A percentile compares a stretch with the other conserved stretches of the same genome.
Evolutionary conservation across 106 monocot species (phyloP).

Genomic region (Acanthochlamys bracteata): DNA sequence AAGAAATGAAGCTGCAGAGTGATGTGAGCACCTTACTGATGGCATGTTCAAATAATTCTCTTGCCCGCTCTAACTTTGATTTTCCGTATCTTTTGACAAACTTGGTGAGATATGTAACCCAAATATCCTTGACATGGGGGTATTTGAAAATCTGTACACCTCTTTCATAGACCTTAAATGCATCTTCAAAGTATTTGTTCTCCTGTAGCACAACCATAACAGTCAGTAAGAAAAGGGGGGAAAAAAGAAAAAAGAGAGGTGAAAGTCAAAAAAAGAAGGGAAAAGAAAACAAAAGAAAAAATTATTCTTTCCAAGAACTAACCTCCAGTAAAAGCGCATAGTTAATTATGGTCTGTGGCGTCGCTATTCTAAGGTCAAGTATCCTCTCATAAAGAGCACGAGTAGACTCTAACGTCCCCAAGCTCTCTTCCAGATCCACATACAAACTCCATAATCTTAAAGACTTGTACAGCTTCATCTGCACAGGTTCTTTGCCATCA

Average conservation of each 20-base stretch:
- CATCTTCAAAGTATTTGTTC: constrained; percentile 94
- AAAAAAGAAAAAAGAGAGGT: background rate
- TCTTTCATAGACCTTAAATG: constrained; percentile 99
- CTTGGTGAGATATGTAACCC: constrained; percentile 93
- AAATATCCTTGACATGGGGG: constrained; percentile 95
- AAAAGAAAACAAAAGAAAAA: background rate
- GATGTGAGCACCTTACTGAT: constrained; percentile 55
- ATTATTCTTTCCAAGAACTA: background rate
- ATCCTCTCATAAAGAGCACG: constrained; percentile 89
- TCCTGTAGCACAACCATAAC: constrained; percentile 30
- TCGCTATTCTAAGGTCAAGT: constrained; percentile 92
- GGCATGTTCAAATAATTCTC: constrained; percentile 89
- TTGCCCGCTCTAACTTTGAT: constrained; percentile 73
- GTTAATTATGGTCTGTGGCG: constrained; percentile 91
- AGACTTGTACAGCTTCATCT: constrained; percentile 90
- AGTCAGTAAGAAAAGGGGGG: background rate
- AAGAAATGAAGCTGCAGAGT: background rate
- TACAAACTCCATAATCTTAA: constrained; percentile 89
- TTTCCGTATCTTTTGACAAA: constrained; percentile 93
- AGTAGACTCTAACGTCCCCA: constrained; percentile 79
- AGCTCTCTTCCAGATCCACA: constrained; percentile 91
- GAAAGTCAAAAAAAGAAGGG: background rate
- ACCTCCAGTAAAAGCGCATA: constrained; percentile 97
- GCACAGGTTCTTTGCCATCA: constrained; percentile 90
- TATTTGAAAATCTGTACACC: constrained; percentile 98